Evolutionary conservation across 306 rosid genomes (phyloP).

Genomic region (Gillenia trifoliata): DNA sequence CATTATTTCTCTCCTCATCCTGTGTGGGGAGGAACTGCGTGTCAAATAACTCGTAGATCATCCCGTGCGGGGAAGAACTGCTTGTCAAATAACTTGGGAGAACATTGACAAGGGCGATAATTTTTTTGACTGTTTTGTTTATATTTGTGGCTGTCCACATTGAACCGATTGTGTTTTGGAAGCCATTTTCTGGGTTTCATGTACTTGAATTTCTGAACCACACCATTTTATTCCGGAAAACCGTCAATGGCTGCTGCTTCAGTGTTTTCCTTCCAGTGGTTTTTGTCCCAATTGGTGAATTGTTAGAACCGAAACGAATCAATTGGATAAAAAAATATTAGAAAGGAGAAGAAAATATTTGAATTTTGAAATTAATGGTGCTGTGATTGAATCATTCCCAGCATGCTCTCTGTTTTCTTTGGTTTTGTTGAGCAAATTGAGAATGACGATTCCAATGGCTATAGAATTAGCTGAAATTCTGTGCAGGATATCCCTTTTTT

Average conservation of each 20-base stretch:
- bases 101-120: slow-evolving; percentile 27
- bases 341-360: not conserved
- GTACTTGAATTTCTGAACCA: slow-evolving; percentile 3
- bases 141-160: slow-evolving; percentile 21
- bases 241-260: not conserved
- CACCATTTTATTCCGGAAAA: not conserved
- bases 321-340: not conserved
- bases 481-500: too few species aligned
- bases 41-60: slow-evolving; percentile 50
- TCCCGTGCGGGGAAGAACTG: slow-evolving; percentile 35
- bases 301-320: not conserved
- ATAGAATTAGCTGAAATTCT: too few species aligned
- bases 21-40: slow-evolving; percentile 37
- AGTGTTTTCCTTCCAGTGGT: not conserved
- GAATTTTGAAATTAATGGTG: not conserved
- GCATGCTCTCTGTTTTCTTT: too few species aligned
- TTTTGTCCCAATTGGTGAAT: not conserved
- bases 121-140: slow-evolving; percentile 24
- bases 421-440: too few species aligned
- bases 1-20: slow-evolving; percentile 37
- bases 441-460: too few species aligned
- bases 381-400: too few species aligned
- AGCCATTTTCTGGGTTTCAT: slow-evolving; percentile 2
- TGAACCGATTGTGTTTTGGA: slow-evolving; percentile 8
- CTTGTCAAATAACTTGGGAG: slow-evolving; percentile 50